phyloP scores from a whole-genome alignment of 441 rosid genomes.

The Adansonia grandidieri region DNA sequence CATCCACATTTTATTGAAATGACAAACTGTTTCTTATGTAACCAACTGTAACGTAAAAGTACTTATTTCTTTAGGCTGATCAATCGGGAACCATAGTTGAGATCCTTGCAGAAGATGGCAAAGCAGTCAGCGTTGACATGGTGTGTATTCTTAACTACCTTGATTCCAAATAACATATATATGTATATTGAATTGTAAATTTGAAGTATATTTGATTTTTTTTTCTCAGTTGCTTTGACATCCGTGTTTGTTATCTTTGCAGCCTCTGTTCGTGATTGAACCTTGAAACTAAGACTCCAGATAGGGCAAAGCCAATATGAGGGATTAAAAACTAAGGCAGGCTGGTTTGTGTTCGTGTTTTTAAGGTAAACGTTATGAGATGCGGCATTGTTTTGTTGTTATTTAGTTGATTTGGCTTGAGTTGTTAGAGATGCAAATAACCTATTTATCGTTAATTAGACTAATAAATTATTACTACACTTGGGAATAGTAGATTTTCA shows the following conservation, averaged over 20 bases:
- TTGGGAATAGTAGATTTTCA: too few species aligned
- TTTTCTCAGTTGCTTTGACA: background rate
- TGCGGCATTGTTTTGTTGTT: background rate
- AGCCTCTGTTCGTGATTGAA: slow-evolving; percentile 74
- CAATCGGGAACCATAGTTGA: slow-evolving; percentile 76
- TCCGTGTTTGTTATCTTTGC: slow-evolving; percentile 23
- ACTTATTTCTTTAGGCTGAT: slow-evolving; percentile 54
- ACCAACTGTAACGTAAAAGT: background rate
- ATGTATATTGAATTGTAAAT: background rate
- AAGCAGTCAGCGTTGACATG: slow-evolving; percentile 66
- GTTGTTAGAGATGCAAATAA: too few species aligned
- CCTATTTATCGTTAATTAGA: too few species aligned
- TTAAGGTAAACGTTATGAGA: background rate
- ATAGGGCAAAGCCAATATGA: background rate
- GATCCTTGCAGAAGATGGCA: slow-evolving; percentile 67
- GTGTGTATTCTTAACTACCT: slow-evolving; percentile 40
- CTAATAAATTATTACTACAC: too few species aligned
- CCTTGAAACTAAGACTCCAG: slow-evolving; percentile 37
- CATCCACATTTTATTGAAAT: background rate
- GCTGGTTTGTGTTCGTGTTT: background rate
- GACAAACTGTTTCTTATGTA: background rate
- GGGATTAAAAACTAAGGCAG: background rate
- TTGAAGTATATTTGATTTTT: background rate
- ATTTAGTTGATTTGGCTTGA: background rate
- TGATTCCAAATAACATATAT: background rate